Evolutionary conservation across 805 yeast genomes (phyloP), one percentile per base, ranked within the genome.

Genomic region (Myxozyma sirexii): DNA sequence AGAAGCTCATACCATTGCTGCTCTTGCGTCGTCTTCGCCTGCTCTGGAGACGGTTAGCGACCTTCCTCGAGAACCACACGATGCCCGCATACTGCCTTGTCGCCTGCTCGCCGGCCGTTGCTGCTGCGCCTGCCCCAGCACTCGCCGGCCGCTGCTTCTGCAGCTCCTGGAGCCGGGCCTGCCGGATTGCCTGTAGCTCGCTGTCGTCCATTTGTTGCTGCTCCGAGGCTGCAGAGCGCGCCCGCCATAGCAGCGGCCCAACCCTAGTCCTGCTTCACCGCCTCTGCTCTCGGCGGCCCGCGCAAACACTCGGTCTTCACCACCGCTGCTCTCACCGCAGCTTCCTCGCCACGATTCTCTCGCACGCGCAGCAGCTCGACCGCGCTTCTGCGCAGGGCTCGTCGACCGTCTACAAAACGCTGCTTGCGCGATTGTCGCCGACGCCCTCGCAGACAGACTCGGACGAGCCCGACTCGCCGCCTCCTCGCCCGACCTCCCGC

Each of bases 131-230:
- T 15, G 45, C 19, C 17, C 27, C 26, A 1, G 45, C 23, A 19
- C 53, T 56, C 10, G 60, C 44, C 26, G 62, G 66, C 15, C 67
- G 70, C 56, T 69, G 71, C 62, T 81, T 78, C 72, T 88, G 96
- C 63, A 93, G 77, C 74, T 93, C 97, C 24, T 87, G 86, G 67
- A 93, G 75, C 66, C 98, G 82, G n/a, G 97, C 97, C 46, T 90
- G 90, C 68, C 98, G 83, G 64, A 93, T 88, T 33, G 97, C 97
- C 67, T 86, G 84, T 60, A 93, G 77, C 74, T 93, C 99, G 23
- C 84, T 75, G 71, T 90, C 93, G 68, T 90, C 97, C 97, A 91
- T 29, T 56, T n/a, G n/a, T n/a, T n/a, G n/a, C n/a, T n/a, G n/a
- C n/a, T n/a, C n/a, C n/a, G n/a, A n/a, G n/a, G n/a, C n/a, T n/a